These are phyloP conservation scores for Amauroascus niger DNA, from an alignment of 2,329 filamentous ascomycete species.

Conservation along the genomic window DNA sequence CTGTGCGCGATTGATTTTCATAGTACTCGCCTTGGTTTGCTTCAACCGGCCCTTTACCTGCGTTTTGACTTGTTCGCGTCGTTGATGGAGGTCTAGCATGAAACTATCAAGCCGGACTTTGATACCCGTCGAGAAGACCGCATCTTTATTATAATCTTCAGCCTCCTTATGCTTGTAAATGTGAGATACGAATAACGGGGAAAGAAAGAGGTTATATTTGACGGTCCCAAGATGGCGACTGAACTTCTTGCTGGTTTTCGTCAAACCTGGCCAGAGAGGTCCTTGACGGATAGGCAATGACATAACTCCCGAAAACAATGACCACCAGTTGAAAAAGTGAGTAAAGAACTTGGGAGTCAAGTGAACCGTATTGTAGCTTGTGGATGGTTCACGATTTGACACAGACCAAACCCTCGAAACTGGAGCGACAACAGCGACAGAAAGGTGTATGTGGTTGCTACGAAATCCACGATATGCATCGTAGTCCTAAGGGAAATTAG, in stretches of 20 bases:
- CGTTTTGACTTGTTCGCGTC: constrained; percentile 82
- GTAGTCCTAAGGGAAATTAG: constrained; percentile 46
- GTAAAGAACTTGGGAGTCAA: constrained; percentile 93
- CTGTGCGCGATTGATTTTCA: constrained; percentile 92
- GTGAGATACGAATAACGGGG: constrained; percentile 87
- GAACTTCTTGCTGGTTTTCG: constrained; percentile 98
- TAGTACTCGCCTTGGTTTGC: constrained; percentile 73
- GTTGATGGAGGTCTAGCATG: constrained; percentile 90
- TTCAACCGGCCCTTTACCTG: constrained; percentile 66
- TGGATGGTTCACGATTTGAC: constrained; percentile 62
- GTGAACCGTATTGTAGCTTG: constrained; percentile 94
- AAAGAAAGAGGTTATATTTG: constrained; percentile 90
- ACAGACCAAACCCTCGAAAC: constrained; percentile 78
- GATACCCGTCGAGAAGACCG: constrained; percentile 86
- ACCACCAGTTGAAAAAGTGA: constrained; percentile 98
- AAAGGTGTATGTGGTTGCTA: constrained; percentile 93
- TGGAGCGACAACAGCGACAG: constrained; percentile 80
- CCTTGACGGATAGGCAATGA: constrained; percentile 91
- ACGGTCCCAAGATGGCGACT: constrained; percentile 94
- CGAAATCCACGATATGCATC: constrained; percentile 96
- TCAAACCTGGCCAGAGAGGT: constrained; percentile 76
- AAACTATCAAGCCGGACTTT: constrained; percentile 95
- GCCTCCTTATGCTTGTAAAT: constrained; percentile 98
- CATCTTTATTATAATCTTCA: constrained; percentile 68
- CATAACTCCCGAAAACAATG: constrained; percentile 87